phyloP scores from a whole-genome alignment of 148 eudicot genomes.

The Hydrangea macrophylla region DNA sequence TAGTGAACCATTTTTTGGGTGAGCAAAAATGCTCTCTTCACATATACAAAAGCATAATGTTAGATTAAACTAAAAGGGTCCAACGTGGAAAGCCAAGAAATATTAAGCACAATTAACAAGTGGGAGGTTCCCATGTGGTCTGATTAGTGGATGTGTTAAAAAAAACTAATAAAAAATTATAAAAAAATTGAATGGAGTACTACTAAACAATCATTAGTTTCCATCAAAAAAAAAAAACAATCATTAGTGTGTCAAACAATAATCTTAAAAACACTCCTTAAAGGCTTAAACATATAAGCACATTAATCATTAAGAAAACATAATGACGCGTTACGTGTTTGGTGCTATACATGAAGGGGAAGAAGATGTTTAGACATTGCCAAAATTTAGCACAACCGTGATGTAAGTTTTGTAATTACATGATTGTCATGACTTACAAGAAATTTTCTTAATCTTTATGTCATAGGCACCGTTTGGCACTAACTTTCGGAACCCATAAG shows the following conservation, averaged over 20 bases:
- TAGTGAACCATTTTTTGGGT: no score
- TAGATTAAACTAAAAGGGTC: conserved; percentile 1
- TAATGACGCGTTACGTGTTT: neutral
- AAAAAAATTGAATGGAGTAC: conserved; percentile 11
- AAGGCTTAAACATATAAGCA: conserved; percentile 1
- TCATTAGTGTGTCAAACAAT: conserved; percentile 2
- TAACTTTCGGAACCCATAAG: no score
- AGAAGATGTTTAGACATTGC: neutral
- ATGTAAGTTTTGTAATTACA: neutral
- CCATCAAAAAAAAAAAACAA: no score
- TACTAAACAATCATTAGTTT: no score
- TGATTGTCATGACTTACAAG: neutral
- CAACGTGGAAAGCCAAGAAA: conserved; percentile 9
- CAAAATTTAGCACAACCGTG: conserved; percentile 10
- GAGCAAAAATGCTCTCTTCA: no score
- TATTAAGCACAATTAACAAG: neutral
- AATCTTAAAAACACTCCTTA: neutral
- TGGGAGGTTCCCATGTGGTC: conserved; percentile 20
- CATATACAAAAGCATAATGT: neutral
- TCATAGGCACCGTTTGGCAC: no score
- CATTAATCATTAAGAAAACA: neutral
- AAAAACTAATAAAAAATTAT: neutral
- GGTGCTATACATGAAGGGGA: neutral
- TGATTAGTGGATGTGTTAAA: conserved; percentile 12
- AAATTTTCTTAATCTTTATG: neutral